Conservation (phyloP, 2,329 filamentous ascomycete species). For the Aspergillus ibericus region DNA sequence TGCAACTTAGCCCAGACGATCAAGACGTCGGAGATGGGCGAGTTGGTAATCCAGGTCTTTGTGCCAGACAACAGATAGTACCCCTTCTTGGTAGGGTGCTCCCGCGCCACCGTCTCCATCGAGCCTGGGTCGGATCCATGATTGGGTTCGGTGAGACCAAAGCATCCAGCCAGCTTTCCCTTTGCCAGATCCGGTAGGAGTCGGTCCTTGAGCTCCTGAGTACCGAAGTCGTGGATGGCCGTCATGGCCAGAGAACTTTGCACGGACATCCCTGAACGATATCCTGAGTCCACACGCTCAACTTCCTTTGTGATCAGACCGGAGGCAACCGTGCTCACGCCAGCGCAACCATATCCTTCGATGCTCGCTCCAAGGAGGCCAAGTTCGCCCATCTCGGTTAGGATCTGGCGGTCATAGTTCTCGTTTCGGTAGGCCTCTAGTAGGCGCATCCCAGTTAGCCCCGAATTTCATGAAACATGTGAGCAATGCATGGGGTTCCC, state of each 20-base stretch:
- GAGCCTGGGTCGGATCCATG: conserved; percentile 88
- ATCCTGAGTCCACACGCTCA: conserved; percentile 87
- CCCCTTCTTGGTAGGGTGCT: conserved; percentile 79
- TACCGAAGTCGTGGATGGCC: conserved; percentile 82
- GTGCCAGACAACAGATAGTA: conserved; percentile 75
- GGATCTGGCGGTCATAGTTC: conserved; percentile 79
- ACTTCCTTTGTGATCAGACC: conserved; percentile 88
- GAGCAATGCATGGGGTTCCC: not conserved
- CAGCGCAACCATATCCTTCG: conserved; percentile 83
- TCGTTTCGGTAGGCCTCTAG: conserved; percentile 84
- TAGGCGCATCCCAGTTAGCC: not conserved
- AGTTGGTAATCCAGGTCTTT: conserved; percentile 97
- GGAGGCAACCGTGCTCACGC: conserved; percentile 82
- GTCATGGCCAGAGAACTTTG: conserved; percentile 94
- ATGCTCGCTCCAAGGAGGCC: conserved; percentile 86
- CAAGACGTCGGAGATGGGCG: conserved; percentile 80
- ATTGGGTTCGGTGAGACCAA: conserved; percentile 89
- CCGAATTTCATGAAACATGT: not conserved
- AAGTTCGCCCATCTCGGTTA: conserved; percentile 88
- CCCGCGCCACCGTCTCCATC: conserved; percentile 85
- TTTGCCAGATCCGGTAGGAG: conserved; percentile 79
- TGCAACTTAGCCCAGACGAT: conserved; percentile 92
- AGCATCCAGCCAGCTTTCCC: conserved; percentile 79
- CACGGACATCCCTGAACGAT: conserved; percentile 89
- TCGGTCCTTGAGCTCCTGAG: conserved; percentile 82